These are phyloP conservation scores for Termitomyces sp. DNA, from an alignment of 768 basidiomycete species.

Conservation along the genomic window DNA sequence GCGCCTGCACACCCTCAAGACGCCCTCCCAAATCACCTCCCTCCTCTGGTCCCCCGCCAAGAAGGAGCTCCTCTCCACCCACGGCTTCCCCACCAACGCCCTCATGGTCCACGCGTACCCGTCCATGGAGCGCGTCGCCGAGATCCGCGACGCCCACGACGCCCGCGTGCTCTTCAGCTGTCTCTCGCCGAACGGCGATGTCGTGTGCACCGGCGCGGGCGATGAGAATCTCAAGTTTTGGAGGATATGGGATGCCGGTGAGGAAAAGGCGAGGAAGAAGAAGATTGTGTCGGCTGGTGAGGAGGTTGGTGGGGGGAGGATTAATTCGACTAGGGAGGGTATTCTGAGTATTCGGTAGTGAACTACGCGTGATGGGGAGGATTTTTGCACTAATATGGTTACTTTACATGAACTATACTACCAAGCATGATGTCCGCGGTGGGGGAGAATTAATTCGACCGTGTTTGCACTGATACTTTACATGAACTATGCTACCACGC, in stretches of 20 bases:
- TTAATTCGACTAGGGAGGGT: constrained; percentile 46
- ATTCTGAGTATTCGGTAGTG: constrained; percentile 42
- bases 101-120: constrained; percentile 87
- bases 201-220: constrained; percentile 87
- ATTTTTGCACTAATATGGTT: too few species aligned
- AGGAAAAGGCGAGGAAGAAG: constrained; percentile 47
- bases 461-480: too few species aligned
- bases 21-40: constrained; percentile 89
- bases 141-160: constrained; percentile 91
- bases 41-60: constrained; percentile 83
- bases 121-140: constrained; percentile 72
- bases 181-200: constrained; percentile 84
- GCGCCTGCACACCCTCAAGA: constrained; percentile 80
- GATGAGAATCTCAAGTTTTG: constrained; percentile 99
- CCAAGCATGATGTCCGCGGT: constrained; percentile 66
- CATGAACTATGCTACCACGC: constrained; percentile 41
- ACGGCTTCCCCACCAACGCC: constrained; percentile 89
- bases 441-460: too few species aligned
- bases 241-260: constrained; percentile 73
- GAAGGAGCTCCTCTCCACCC: constrained; percentile 89
- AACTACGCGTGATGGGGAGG: too few species aligned
- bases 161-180: constrained; percentile 84
- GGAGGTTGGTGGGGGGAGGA: constrained; percentile 34
- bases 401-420: constrained; percentile 22
- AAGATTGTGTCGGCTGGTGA: constrained; percentile 33